phyloP scores from a whole-genome alignment of 306 rosid genomes.

The Rosa lucieae region DNA sequence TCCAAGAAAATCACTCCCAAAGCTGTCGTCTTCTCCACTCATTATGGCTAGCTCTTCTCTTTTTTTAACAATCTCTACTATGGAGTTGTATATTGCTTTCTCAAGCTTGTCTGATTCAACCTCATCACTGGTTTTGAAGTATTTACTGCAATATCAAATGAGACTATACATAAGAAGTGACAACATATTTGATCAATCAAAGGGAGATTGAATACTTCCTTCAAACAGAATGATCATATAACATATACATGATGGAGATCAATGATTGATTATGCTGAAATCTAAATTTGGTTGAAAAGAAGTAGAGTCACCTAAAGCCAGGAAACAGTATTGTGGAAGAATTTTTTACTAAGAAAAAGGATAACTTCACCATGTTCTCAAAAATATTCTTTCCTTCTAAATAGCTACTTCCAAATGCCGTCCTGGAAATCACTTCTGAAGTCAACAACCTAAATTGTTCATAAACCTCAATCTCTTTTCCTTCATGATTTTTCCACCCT shows the following conservation, averaged over 20 bases:
- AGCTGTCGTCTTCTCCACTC: constrained; percentile 13
- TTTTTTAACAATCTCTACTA: constrained; percentile 22
- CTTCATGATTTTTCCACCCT: constrained; percentile 29
- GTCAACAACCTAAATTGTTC: constrained; percentile 29
- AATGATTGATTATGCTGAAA: not conserved
- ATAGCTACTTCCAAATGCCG: constrained; percentile 36
- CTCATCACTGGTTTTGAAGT: constrained; percentile 17
- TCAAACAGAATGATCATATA: not conserved
- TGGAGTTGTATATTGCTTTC: constrained; percentile 18
- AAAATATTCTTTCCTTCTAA: constrained; percentile 27
- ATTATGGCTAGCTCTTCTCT: constrained; percentile 12
- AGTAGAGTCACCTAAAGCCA: constrained; percentile 4
- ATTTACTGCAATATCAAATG: constrained; percentile 12
- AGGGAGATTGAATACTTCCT: not conserved
- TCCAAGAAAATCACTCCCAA: constrained; percentile 36
- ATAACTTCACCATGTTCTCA: constrained; percentile 20
- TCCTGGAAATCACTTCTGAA: constrained; percentile 31
- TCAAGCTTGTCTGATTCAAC: constrained; percentile 27
- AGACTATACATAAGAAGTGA: not conserved
- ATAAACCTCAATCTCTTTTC: constrained; percentile 33
- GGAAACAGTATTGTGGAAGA: constrained; percentile 18
- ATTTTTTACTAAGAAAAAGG: constrained; percentile 11
- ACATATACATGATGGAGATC: not conserved
- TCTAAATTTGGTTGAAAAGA: not conserved
- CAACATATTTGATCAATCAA: not conserved